A percentile compares a stretch with the other conserved stretches of the same genome.
Conservation (phyloP, 306 rosid species). For the Rosa chinensis region DNA sequence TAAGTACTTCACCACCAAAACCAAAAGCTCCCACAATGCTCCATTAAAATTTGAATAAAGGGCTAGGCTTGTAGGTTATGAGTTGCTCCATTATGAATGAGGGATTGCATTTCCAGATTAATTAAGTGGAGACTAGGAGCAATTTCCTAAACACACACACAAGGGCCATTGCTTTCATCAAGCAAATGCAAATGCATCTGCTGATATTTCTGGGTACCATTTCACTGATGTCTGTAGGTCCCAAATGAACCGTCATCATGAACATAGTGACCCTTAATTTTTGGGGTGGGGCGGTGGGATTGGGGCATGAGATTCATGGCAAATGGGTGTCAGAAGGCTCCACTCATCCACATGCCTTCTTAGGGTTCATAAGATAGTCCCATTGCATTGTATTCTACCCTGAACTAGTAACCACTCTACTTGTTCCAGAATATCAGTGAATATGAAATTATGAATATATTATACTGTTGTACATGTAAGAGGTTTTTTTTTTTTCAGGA, state of each 20-base stretch:
- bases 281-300: slow-evolving; percentile 24
- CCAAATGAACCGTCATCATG: slow-evolving; percentile 29
- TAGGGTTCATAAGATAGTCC: slow-evolving; percentile 41
- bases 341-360: slow-evolving; percentile 45
- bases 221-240: slow-evolving; percentile 31
- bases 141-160: not conserved
- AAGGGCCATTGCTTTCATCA: slow-evolving; percentile 11
- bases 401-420: slow-evolving; percentile 20
- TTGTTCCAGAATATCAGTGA: not conserved
- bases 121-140: not conserved
- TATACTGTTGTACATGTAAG: not conserved
- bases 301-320: slow-evolving; percentile 42
- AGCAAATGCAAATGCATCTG: slow-evolving; percentile 3
- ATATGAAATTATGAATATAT: not conserved
- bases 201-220: slow-evolving; percentile 9
- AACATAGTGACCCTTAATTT: slow-evolving; percentile 32
- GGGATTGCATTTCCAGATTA: not conserved
- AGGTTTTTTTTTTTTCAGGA: not conserved
- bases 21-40: not conserved
- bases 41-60: not conserved
- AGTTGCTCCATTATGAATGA: slow-evolving; percentile 4
- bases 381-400: slow-evolving; percentile 38
- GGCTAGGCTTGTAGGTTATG: slow-evolving; percentile 2
- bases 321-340: slow-evolving; percentile 58
- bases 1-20: not conserved